Evolutionary conservation across 192 early-diverging fungal species (phyloP).

Genomic region (Entomortierella beljakovae): DNA sequence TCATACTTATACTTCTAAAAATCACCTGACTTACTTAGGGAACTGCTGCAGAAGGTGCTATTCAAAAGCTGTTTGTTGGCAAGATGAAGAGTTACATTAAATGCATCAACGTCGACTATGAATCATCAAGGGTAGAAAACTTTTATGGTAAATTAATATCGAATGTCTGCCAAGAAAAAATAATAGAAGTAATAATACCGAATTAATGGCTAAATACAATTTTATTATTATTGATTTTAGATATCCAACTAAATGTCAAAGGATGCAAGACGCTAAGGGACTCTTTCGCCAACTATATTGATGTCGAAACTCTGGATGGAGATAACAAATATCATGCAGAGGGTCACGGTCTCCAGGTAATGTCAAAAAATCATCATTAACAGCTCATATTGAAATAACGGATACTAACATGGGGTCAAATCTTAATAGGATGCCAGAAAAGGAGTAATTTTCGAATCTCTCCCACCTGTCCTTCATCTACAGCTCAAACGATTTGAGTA

Average conservation of each 20-base stretch:
- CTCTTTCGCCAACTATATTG: slow-evolving; percentile 92
- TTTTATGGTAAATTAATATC: slow-evolving; percentile 95
- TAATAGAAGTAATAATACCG: too few relatives aligned
- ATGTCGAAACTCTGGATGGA: slow-evolving; percentile 93
- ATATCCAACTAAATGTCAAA: slow-evolving; percentile 98
- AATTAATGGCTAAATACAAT: background rate
- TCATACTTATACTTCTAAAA: too few relatives aligned
- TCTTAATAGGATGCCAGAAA: slow-evolving; percentile 84
- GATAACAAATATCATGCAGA: slow-evolving; percentile 98
- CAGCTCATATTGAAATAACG: background rate
- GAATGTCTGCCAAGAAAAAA: too few relatives aligned
- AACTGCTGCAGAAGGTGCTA: slow-evolving; percentile 92
- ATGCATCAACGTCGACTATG: slow-evolving; percentile 95
- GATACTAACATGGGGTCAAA: background rate
- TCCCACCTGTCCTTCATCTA: slow-evolving; percentile 95
- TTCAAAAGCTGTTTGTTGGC: slow-evolving; percentile 92
- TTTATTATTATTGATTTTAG: slow-evolving; percentile 51
- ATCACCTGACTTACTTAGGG: slow-evolving; percentile 65
- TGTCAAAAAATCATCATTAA: background rate
- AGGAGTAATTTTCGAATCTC: slow-evolving; percentile 92
- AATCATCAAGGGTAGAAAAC: slow-evolving; percentile 94
- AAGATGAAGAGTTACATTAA: slow-evolving; percentile 98
- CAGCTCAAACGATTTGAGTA: slow-evolving; percentile 99
- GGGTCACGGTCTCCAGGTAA: slow-evolving; percentile 85
- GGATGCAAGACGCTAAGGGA: slow-evolving; percentile 87